Evolutionary conservation across 148 eudicot species (phyloP).

Genomic region (Gaultheria prostrata): DNA sequence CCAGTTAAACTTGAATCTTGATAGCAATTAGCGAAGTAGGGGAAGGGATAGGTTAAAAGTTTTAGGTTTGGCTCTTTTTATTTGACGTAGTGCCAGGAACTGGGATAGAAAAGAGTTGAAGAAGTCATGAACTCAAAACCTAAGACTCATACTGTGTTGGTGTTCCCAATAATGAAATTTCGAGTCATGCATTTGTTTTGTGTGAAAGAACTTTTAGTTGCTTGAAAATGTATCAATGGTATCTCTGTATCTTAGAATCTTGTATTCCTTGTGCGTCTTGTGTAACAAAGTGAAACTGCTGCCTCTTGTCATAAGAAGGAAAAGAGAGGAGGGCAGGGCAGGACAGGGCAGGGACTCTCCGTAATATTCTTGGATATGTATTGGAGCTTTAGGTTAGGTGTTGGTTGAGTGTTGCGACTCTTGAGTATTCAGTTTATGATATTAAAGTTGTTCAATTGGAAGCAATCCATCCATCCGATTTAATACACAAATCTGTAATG

Average conservation of each 20-base stretch:
- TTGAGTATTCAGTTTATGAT: not conserved
- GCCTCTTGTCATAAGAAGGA: not conserved
- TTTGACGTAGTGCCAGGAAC: not conserved
- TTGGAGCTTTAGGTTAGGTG: not conserved
- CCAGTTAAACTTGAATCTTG: not conserved
- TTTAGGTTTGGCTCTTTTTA: not conserved
- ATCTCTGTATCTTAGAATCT: not conserved
- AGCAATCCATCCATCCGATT: not conserved
- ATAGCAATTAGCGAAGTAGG: not conserved
- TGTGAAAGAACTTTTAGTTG: not conserved
- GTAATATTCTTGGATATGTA: not conserved
- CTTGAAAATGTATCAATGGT: not conserved
- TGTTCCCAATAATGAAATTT: too few relatives aligned
- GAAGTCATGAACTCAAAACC: not conserved
- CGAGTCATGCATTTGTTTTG: not conserved
- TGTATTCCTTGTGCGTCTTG: not conserved
- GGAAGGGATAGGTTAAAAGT: not conserved
- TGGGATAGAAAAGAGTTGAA: not conserved
- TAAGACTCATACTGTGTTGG: not conserved
- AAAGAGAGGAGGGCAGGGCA: not conserved
- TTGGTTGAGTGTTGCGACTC: not conserved
- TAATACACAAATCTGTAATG: not conserved
- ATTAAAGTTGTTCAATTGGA: not conserved
- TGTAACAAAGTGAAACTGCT: not conserved
- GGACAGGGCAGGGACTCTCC: not conserved